These are phyloP conservation scores for Phytophthora europaea DNA, from an alignment of 352 stramenopile genomes.

Conservation along the genomic window DNA sequence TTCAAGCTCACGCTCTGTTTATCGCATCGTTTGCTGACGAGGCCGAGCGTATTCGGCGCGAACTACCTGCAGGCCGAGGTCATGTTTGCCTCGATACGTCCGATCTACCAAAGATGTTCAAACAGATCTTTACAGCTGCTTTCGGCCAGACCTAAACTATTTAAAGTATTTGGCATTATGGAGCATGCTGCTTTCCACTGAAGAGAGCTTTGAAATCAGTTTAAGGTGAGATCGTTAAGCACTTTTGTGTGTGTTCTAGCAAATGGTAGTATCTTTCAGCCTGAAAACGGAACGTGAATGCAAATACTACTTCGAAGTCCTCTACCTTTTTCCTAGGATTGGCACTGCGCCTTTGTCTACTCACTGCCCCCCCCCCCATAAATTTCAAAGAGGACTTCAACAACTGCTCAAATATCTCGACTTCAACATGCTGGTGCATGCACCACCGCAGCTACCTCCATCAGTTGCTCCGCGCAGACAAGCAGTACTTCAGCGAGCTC, in stretches of 20 bases:
- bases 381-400: neutral
- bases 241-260: neutral
- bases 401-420: neutral
- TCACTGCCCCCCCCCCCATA: neutral
- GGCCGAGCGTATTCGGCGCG: slow-evolving; percentile 66
- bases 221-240: neutral
- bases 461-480: neutral
- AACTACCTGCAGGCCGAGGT: slow-evolving; percentile 73
- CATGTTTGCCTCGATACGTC: slow-evolving; percentile 87
- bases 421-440: slow-evolving; percentile 2
- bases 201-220: slow-evolving; percentile 1
- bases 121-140: slow-evolving; percentile 84
- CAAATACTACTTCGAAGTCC: neutral
- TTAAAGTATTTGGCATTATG: too few species aligned
- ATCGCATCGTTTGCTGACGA: slow-evolving; percentile 89
- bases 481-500: neutral
- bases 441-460: neutral
- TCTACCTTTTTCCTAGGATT: neutral
- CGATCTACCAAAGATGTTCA: slow-evolving; percentile 84
- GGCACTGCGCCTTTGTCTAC: neutral
- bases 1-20: slow-evolving; percentile 87
- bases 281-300: neutral
- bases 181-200: neutral
- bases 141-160: slow-evolving; percentile 38
- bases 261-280: neutral